A percentile compares a stretch with the other conserved stretches of the same genome.
phyloP scores from a whole-genome alignment of 2,329 filamentous ascomycete species.

The Colletotrichum sojae region DNA sequence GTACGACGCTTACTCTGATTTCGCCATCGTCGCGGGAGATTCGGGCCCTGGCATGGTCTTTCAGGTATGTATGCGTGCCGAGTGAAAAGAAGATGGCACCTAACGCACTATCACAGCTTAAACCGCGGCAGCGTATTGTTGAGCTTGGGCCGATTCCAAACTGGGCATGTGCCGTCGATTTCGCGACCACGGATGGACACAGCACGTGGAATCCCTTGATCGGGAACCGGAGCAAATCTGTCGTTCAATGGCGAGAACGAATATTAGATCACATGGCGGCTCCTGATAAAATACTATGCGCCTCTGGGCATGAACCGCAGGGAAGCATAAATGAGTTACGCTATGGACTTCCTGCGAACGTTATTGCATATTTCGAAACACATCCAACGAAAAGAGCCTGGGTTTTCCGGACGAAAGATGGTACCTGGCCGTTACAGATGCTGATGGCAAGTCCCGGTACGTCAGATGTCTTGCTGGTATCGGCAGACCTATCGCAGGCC shows the following conservation, averaged over 20 bases:
- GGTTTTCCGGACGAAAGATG: slow-evolving; percentile 57
- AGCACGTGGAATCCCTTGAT: slow-evolving; percentile 50
- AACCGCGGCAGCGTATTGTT: slow-evolving; percentile 44
- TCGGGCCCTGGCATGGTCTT: slow-evolving; percentile 84
- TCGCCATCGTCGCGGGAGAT: slow-evolving; percentile 85
- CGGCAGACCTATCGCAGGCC: slow-evolving; percentile 62
- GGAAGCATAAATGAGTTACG: slow-evolving; percentile 79
- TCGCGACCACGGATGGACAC: slow-evolving; percentile 62
- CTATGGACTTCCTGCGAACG: slow-evolving; percentile 77
- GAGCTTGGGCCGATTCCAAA: slow-evolving; percentile 69
- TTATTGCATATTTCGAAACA: slow-evolving; percentile 71
- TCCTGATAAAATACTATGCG: slow-evolving; percentile 73
- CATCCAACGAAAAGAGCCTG: slow-evolving; percentile 67
- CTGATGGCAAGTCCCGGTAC: slow-evolving; percentile 65
- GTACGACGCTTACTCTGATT: slow-evolving; percentile 77
- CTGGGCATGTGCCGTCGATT: slow-evolving; percentile 73
- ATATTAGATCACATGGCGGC: slow-evolving; percentile 24
- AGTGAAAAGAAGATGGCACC: neutral
- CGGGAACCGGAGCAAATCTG: slow-evolving; percentile 43
- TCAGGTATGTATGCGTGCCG: slow-evolving; percentile 64
- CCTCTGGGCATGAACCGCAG: slow-evolving; percentile 73
- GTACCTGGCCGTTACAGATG: slow-evolving; percentile 54
- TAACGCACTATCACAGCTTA: slow-evolving; percentile 29
- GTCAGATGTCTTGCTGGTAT: slow-evolving; percentile 64
- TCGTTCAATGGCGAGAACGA: slow-evolving; percentile 31